Base-by-base conservation (phyloP, 495 filamentous ascomycete species). In the Xylaria longipes region DNA sequence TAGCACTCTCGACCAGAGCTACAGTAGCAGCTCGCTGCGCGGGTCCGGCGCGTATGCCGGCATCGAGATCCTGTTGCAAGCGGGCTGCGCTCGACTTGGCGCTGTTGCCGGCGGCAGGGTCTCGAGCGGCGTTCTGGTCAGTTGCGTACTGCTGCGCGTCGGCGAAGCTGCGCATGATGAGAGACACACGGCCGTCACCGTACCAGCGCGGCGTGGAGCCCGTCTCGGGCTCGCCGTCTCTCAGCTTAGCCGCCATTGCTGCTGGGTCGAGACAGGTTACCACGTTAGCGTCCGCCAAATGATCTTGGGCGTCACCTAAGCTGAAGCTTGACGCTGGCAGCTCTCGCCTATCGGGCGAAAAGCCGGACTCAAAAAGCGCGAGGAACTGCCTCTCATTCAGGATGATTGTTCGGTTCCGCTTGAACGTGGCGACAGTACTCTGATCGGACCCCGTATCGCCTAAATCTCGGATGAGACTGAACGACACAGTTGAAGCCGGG, bases 221-320 rank as follows among this genome's bases (percentile, higher is more conserved):
- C 15, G 39, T 15, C 7, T 7, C 25, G 15, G 45, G 63, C 27
- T 65, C 71, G 45, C 46, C 58, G n/a, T 74, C 73, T 37, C 27
- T 3, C 52, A 71, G 68, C 65, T 39, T 73, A 14, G 65, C 68
- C 7, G 67, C 63, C 46, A 78, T 72, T 14, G 3, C 67, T 3
- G 74, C 72, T 14, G 74, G 77, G 60, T 78, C 77, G 7, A 80
- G n/a, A 58, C 70, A 75, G 31, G 77, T 79, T 6, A 31, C 46
- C 33, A 29, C 69, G 27, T 66, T 73, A 20, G 52, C 57, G 17
- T 71, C 52, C 0, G 33, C 62, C 20, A 67, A n/a, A n/a, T n/a
- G n/a, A n/a, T n/a, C n/a, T n/a, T n/a, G n/a, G n/a, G n/a, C n/a
- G n/a, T n/a, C n/a, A n/a, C n/a, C n/a, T n/a, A n/a, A n/a, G n/a